These are phyloP conservation scores for Acanthamoeba quina DNA, from an alignment of 208 protist genomes.

Conservation along the genomic window DNA sequence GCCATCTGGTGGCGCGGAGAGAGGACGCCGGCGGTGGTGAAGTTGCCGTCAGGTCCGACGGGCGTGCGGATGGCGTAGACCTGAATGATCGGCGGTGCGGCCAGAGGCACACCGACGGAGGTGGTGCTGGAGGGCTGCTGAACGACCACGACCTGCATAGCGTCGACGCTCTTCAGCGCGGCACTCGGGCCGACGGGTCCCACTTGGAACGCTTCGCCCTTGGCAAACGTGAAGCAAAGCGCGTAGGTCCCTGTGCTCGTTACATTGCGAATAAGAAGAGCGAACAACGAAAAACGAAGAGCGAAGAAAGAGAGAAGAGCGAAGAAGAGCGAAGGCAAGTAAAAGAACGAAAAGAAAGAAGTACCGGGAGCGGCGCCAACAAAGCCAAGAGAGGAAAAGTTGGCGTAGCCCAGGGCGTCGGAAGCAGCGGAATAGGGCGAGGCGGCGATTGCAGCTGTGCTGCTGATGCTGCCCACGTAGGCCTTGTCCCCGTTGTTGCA, in stretches of 20 bases:
- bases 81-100: not conserved
- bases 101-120: not conserved
- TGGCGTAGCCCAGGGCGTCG: not conserved
- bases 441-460: not conserved
- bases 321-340: not conserved
- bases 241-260: slow-evolving; percentile 1
- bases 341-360: too few relatives aligned
- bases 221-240: slow-evolving; percentile 9
- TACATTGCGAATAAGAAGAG: not conserved
- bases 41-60: not conserved
- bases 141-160: not conserved
- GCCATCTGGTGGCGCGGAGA: not conserved
- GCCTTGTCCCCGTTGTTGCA: not conserved
- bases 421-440: not conserved
- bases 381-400: slow-evolving; percentile 20
- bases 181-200: slow-evolving; percentile 11
- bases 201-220: not conserved
- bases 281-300: not conserved
- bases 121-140: slow-evolving; percentile 31
- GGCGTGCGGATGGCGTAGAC: slow-evolving; percentile 14
- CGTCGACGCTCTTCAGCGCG: not conserved
- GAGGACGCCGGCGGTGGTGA: not conserved
- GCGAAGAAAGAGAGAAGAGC: not conserved
- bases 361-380: slow-evolving; percentile 6
- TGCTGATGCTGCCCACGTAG: slow-evolving; percentile 2